Evolutionary conservation across 345 rosid genomes (phyloP).

Genomic region (Microcos paniculata): DNA sequence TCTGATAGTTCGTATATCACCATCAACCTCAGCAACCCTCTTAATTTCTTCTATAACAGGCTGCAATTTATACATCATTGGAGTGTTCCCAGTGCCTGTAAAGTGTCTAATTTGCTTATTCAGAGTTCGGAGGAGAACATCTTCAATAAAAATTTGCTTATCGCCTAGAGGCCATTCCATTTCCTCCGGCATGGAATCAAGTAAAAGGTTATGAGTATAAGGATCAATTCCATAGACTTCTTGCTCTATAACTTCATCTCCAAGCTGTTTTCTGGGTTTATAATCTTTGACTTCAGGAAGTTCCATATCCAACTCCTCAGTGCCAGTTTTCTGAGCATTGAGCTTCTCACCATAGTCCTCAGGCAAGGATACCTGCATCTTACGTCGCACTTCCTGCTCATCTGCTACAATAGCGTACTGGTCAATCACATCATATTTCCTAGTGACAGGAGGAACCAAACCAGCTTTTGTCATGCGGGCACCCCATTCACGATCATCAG

Average conservation of each 20-base stretch:
- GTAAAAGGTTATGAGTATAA: conserved; percentile 91
- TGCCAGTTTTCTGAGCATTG: conserved; percentile 78
- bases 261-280: conserved; percentile 90
- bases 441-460: conserved; percentile 98
- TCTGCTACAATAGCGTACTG: conserved; percentile 80
- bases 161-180: conserved; percentile 73
- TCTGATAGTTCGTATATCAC: conserved; percentile 59
- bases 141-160: conserved; percentile 86
- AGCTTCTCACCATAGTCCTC: conserved; percentile 97
- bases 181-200: conserved; percentile 97
- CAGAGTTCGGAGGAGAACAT: conserved; percentile 72
- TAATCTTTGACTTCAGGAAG: conserved; percentile 99
- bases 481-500: conserved; percentile 99
- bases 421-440: conserved; percentile 94
- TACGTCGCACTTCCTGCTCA: conserved; percentile 81
- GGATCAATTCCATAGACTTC: conserved; percentile 99
- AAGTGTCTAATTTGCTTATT: conserved; percentile 83
- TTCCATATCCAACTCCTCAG: conserved; percentile 97
- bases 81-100: conserved; percentile 91
- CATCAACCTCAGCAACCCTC: conserved; percentile 61
- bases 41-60: conserved; percentile 88
- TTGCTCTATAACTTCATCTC: conserved; percentile 90
- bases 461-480: conserved; percentile 99
- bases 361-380: conserved; percentile 91
- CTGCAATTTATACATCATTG: conserved; percentile 77